Base-by-base conservation (phyloP, 805 yeast genomes). In the Candida nanaspora region DNA sequence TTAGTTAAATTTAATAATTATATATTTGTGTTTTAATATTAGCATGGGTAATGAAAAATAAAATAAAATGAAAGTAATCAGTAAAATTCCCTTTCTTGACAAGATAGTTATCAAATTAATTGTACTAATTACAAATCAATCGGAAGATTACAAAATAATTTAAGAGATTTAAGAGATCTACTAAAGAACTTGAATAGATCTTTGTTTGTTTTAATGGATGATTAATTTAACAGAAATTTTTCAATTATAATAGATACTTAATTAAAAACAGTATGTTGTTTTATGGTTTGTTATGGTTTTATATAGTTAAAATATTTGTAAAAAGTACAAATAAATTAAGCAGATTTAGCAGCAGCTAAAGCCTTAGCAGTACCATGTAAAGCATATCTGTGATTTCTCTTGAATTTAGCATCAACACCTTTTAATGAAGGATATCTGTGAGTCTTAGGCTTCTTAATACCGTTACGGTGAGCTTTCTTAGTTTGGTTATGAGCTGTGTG, bases 381-480 rank as follows among this genome's bases (percentile, higher is more conserved):
- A 76, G 97, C 98, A 75, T 80, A 86, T 77, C 86, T 89, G 93
- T 91, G 98, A 95, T 93, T 93, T 78, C 98, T 85, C 69, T 81
- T 82, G 95, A 93, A 93, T 84, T 93, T 93, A 69, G 98, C 82
- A 74, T 93, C 98, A 71, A 91, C 97, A 80, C 95, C 95, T 78
- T 86, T 91, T 74, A 87, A 80, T 56, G 98, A 89, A 60, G 96
- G 96, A 82, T 91, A 88, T 80, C 86, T 89, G 95, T 80, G 75
- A 68, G 96, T 83, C 82, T 80, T 86, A 63, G 97, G 96, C 89
- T 91, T 93, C 86, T 91, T 91, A 80, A 93, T 91, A 79, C 98
- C 98, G 85, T 93, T 93, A 71, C 83, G 89, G 97, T 93, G 98
- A 67, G 98, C 98, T 94, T 93, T 93, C 72, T 75, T 85, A 88